phyloP scores from a whole-genome alignment of 2,329 filamentous ascomycete species.

The Sarocladium oryzae region DNA sequence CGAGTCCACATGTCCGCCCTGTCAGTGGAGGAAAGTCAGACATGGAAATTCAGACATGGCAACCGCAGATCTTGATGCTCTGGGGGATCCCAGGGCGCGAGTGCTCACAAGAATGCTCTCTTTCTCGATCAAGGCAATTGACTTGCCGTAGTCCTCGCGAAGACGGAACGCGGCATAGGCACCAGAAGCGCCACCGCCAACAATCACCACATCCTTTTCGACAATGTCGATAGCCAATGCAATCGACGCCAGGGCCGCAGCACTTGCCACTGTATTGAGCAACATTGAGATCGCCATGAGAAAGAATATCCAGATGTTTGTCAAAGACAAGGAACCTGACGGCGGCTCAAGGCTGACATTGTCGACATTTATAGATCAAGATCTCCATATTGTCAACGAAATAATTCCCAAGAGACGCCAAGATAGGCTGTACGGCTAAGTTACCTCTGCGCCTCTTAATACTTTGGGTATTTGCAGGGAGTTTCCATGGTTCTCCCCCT shows the following conservation, averaged over 20 bases:
- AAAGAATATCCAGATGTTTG: no score
- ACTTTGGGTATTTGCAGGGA: neutral
- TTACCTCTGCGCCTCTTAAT: neutral
- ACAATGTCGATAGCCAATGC: constrained; percentile 4
- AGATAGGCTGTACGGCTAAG: neutral
- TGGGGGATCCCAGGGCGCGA: no score
- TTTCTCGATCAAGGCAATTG: constrained; percentile 29
- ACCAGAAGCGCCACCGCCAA: constrained; percentile 31
- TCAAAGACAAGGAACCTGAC: no score
- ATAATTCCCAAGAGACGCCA: neutral
- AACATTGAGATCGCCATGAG: neutral
- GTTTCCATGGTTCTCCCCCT: neutral
- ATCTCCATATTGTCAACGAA: neutral
- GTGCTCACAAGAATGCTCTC: constrained; percentile 22
- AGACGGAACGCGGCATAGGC: constrained; percentile 29
- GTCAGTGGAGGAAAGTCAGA: neutral
- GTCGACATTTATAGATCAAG: neutral
- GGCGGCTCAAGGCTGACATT: neutral
- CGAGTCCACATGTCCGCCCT: constrained; percentile 44
- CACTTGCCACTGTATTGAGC: neutral
- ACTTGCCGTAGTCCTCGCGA: constrained; percentile 27
- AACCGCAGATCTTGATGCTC: no score
- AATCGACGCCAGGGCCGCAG: neutral
- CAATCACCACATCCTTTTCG: constrained; percentile 26
- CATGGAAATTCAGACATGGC: no score